Percentiles rank a stretch among this genome's conserved stretches.
Evolutionary conservation across 768 basidiomycete genomes (phyloP).

Genomic region (Kwoniella botswanensis): DNA sequence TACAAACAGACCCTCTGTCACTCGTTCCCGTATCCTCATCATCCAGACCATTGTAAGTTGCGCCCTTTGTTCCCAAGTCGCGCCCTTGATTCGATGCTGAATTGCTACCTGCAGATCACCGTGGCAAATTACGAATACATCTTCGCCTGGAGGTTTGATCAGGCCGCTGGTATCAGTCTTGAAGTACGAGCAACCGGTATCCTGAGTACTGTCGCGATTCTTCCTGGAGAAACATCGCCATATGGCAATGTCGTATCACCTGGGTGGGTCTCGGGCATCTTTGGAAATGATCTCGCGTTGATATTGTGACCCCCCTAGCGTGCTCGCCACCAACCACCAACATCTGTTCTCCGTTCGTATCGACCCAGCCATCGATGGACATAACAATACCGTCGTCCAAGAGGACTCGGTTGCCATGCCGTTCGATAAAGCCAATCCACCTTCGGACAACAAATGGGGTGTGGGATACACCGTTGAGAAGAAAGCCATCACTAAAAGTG

Average conservation of each 20-base stretch:
- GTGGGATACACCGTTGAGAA: conserved; percentile 43
- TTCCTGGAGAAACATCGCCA: conserved; percentile 41
- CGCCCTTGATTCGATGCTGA: too few species aligned
- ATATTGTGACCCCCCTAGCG: conserved; percentile 1
- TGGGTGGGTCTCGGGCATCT: conserved; percentile 11
- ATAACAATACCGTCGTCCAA: conserved; percentile 42
- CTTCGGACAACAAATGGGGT: conserved; percentile 27
- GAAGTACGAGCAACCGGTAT: conserved; percentile 56
- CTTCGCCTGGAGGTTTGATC: conserved; percentile 46
- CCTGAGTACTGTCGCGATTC: conserved; percentile 44
- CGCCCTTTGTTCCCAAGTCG: background rate
- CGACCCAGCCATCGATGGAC: conserved; percentile 47
- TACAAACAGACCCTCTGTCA: conserved; percentile 41
- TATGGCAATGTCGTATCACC: conserved; percentile 49
- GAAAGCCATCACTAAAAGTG: conserved; percentile 34
- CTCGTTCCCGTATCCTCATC: conserved; percentile 47
- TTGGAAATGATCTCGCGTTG: background rate
- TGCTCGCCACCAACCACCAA: conserved; percentile 45
- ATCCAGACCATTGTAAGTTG: conserved; percentile 44
- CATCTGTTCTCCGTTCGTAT: conserved; percentile 26
- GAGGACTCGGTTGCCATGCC: conserved; percentile 42
- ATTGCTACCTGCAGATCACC: conserved; percentile 12
- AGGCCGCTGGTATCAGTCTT: conserved; percentile 46
- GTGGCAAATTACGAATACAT: conserved; percentile 51
- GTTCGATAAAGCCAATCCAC: conserved; percentile 15